These are phyloP conservation scores for Cordyceps fumosorosea DNA, from an alignment of 2,329 filamentous ascomycete genomes.

Conservation along the genomic window DNA sequence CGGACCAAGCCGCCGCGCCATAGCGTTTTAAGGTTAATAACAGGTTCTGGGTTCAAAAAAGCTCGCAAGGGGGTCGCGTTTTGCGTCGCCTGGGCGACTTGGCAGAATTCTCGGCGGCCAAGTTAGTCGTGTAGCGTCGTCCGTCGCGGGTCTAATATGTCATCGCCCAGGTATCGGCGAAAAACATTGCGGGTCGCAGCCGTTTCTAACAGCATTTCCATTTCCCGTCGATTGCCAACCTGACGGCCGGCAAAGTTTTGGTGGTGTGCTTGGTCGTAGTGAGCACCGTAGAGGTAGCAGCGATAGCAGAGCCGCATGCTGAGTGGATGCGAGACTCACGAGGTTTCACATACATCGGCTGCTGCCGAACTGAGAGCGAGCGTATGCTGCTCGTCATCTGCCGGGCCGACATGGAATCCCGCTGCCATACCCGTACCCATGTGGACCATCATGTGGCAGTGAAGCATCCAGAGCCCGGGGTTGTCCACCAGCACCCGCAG, in stretches of 20 bases:
- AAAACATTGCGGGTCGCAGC: not conserved
- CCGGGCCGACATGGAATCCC: slow-evolving; percentile 20
- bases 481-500: slow-evolving; percentile 20
- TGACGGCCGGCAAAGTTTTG: no score
- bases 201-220: no score
- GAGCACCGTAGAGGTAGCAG: not conserved
- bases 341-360: slow-evolving; percentile 13
- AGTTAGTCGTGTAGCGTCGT: not conserved
- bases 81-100: not conserved
- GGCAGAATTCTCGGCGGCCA: not conserved
- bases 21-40: slow-evolving; percentile 11
- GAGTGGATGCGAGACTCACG: not conserved
- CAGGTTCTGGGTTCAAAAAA: not conserved
- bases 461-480: slow-evolving; percentile 23
- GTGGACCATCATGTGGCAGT: slow-evolving; percentile 25
- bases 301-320: not conserved
- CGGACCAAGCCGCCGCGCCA: not conserved
- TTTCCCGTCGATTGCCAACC: not conserved
- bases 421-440: slow-evolving; percentile 22
- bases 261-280: no score
- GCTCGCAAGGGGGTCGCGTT: not conserved
- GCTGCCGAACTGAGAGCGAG: slow-evolving; percentile 15
- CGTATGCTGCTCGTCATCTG: slow-evolving; percentile 16
- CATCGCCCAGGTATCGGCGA: not conserved
- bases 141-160: not conserved